Evolutionary conservation across 2,329 filamentous ascomycete species (phyloP).

Genomic region (Penicillium sp.): DNA sequence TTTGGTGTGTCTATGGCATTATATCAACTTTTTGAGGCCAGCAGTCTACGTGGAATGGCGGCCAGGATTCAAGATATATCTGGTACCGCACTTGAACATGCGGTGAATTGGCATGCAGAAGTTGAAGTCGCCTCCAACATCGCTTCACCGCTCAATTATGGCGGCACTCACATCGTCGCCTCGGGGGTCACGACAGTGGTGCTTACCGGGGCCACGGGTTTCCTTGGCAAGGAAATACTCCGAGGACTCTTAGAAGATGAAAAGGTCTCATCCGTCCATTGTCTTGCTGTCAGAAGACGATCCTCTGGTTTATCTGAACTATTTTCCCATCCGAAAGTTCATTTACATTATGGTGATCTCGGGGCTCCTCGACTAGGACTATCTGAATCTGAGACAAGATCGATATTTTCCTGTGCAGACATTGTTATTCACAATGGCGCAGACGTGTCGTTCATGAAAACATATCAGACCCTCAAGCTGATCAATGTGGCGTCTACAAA

Average conservation of each 20-base stretch:
- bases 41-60: conserved; percentile 15
- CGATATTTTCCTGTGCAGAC: conserved; percentile 17
- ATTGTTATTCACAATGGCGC: conserved; percentile 22
- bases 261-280: conserved; percentile 7
- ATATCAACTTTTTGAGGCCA: conserved; percentile 15
- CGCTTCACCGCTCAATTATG: not conserved
- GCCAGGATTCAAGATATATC: conserved; percentile 5
- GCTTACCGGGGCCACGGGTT: conserved; percentile 17
- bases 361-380: conserved; percentile 12
- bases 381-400: conserved; percentile 6
- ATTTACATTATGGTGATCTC: conserved; percentile 12
- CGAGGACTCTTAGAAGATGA: conserved; percentile 10
- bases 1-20: conserved; percentile 9
- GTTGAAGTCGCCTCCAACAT: conserved; percentile 2
- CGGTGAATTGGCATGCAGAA: conserved; percentile 14
- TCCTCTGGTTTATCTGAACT: conserved; percentile 1
- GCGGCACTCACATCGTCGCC: not conserved
- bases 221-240: conserved; percentile 17
- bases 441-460: conserved; percentile 25
- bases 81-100: not conserved
- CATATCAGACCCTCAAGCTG: conserved; percentile 22
- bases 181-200: conserved; percentile 5
- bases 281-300: conserved; percentile 13
- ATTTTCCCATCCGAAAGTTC: conserved; percentile 13
- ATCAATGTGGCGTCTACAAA: conserved; percentile 24